A percentile compares a stretch with the other conserved stretches of the same genome.
phyloP scores from a whole-genome alignment of 306 rosid species.

The Amphicarpaea edgeworthii region DNA sequence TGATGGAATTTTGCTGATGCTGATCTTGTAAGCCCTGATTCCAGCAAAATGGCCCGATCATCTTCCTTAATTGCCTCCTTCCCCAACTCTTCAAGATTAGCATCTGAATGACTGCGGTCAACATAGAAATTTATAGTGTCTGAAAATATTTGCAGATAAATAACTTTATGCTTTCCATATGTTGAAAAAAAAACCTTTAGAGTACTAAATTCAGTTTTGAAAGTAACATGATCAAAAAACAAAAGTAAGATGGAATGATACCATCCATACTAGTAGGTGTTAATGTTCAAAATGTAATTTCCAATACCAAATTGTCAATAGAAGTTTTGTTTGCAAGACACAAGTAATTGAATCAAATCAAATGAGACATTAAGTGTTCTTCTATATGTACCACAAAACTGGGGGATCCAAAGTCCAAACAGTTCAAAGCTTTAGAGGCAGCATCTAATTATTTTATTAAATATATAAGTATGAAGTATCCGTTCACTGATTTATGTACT shows the following conservation, averaged over 20 bases:
- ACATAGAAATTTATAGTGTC: conserved; percentile 42
- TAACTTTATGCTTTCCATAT: conserved; percentile 19
- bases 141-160: conserved; percentile 35
- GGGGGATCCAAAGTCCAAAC: conserved; percentile 29
- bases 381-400: conserved; percentile 17
- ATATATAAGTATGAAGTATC: conserved; percentile 31
- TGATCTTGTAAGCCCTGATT: conserved; percentile 87
- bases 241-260: conserved; percentile 20
- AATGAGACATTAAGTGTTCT: conserved; percentile 28
- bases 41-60: conserved; percentile 85
- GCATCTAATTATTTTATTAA: conserved; percentile 40
- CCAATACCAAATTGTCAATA: conserved; percentile 25
- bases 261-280: conserved; percentile 27
- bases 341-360: conserved; percentile 7
- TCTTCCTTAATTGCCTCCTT: conserved; percentile 80
- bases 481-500: conserved; percentile 5
- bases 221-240: conserved; percentile 22
- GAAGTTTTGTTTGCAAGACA: not conserved
- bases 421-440: conserved; percentile 29
- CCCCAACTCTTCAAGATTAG: conserved; percentile 83
- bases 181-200: not conserved
- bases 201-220: conserved; percentile 20
- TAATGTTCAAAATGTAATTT: conserved; percentile 15
- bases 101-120: conserved; percentile 85
- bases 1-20: conserved; percentile 73